These are phyloP conservation scores for Aspergillus sp. DNA, from an alignment of 2,329 filamentous ascomycete species.

Conservation along the genomic window DNA sequence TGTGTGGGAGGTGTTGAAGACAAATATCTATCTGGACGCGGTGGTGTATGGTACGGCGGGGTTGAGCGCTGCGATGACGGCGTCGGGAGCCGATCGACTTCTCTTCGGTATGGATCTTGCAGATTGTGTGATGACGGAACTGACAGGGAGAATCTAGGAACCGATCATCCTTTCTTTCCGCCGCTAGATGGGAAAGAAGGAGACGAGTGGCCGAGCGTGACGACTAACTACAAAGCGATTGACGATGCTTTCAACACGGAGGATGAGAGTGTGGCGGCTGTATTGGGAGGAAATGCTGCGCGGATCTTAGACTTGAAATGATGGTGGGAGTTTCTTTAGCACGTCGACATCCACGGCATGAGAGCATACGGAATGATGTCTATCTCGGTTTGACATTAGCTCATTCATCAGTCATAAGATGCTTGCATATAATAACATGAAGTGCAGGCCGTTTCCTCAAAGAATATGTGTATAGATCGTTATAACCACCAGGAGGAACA, in stretches of 20 bases:
- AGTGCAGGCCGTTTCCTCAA: too few relatives aligned
- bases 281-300: constrained; percentile 46
- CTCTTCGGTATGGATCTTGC: constrained; percentile 34
- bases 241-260: constrained; percentile 33
- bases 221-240: constrained; percentile 47
- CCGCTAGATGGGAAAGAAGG: constrained; percentile 33
- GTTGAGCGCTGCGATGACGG: constrained; percentile 74
- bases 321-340: not conserved
- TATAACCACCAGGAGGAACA: not conserved
- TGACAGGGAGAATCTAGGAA: constrained; percentile 26
- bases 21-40: constrained; percentile 82
- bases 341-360: too few relatives aligned
- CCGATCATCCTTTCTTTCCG: constrained; percentile 47
- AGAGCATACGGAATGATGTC: too few relatives aligned
- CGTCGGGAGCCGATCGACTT: constrained; percentile 45
- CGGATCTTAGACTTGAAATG: constrained; percentile 32
- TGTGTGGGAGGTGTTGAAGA: constrained; percentile 64
- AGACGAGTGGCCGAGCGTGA: constrained; percentile 46
- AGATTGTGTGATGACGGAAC: not conserved
- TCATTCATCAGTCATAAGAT: too few relatives aligned
- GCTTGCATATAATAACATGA: too few relatives aligned
- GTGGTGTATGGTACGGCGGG: constrained; percentile 56
- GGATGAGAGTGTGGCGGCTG: constrained; percentile 27
- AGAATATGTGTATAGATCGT: too few relatives aligned
- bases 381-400: too few relatives aligned